Evolutionary conservation across 305 asterid genomes (phyloP), one percentile per base, ranked within the genome.

Genomic region (Fraxinus angustifolia): DNA sequence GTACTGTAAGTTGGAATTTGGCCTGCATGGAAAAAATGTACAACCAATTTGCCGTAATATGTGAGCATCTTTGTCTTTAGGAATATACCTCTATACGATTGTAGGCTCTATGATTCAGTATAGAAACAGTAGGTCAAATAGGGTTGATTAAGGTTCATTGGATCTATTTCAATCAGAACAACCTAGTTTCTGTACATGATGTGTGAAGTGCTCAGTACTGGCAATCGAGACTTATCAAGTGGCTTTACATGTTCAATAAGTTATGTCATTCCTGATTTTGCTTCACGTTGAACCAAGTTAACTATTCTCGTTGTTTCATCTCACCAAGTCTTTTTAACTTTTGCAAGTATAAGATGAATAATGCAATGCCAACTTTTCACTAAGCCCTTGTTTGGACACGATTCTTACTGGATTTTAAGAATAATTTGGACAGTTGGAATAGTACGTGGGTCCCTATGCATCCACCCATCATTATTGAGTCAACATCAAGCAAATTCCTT

Each of bases 61-160:
- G 72, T 60, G 76, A 70, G 73, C 89, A 77, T 76, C 81, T 82
- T 77, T 78, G 80, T 86, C 68, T 78, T 70, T 81, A 65, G 75
- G 70, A 70, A 81, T 82, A 85, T 81, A 84, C 84, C 72, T 33
- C 82, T 62, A 76, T 68, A 85, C 71, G 35, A 80, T 58, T 60
- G 81, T 87, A 88, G 91, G 81, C 81, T 85, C 84, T 87, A 10
- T 48, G 67, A 76, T 50, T 78, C 23, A 38, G 67, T 56, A 48
- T 81, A 45, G 71, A 75, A 33, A 72, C 36, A 68, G 21, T 30
- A 68, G 23, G 40, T 28, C 33, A 30, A 65, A 30, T 30, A 30
- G 40, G 36, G 17, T 14, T 28, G 74, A 30, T 28, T 35, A 77
- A 48, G 40, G 34, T 74, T 70, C 86, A 78, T 75, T 85, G 76